Evolutionary conservation across 2,329 filamentous ascomycete species (phyloP), one percentile per base, ranked within the genome.

Genomic region (Pyricularia sp.): DNA sequence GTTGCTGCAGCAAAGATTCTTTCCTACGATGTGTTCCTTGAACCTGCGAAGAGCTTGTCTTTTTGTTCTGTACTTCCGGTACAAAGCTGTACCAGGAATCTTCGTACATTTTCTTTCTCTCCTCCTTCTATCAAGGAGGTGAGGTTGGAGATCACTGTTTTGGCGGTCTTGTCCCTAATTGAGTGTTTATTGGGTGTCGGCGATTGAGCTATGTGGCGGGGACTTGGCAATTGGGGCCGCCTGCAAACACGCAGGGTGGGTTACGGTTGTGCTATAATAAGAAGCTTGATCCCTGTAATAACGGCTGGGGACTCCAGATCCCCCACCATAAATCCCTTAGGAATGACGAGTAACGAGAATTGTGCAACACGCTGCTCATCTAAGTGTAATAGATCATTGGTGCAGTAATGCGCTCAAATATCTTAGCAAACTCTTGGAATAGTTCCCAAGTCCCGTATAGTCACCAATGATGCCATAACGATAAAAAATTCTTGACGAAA

Each of bases 31-130:
- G 88, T 13, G 16, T 28, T 63, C 81, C 82, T 60, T 79, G 77
- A 35, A 71, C 71, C 55, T 79, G 77, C 28, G 78, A 75, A 59
- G 78, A 70, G 61, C 60, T 65, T n/a, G 77, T 76, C 66, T 78
- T 78, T 70, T 80, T 82, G 68, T 81, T 77, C 66, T 82, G 77
- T 64, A 83, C 76, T 65, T 88, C 84, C 30, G 88, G 84, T 68
- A 90, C 84, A 72, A 91, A 88, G 73, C 83, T 90, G 77, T 93
- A 91, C 89, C 90, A 93, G 33, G 88, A 86, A 75, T 93, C 90
- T 76, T 93, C 90, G 75, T 90, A 90, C 88, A 91, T 92, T 12
- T 63, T 63, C 35, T 61, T 26, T 35, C 59, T 22, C n/a, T 57
- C 24, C 53, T 57, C n/a, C 7, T 57, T 57, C 40, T 2, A 49